Evolutionary conservation across 192 early-diverging fungal species (phyloP), one percentile per base, ranked within the genome.

Genomic region (Umbelopsis ramanniana): DNA sequence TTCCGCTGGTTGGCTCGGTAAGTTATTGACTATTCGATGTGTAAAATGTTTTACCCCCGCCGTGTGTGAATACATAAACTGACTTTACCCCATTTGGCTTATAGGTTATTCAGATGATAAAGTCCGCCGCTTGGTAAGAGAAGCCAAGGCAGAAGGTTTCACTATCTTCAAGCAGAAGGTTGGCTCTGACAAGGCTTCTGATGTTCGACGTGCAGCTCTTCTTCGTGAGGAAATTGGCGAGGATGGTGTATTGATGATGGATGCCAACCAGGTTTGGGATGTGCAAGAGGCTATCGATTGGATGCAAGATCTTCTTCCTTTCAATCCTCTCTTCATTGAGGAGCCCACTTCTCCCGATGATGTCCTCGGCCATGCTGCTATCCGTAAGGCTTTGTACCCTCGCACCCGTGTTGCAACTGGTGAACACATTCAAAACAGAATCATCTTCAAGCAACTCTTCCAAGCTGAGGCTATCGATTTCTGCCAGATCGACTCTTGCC

Each of bases 201-300:
- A 83, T 43, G 74, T 83, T 47, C 68, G 76, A 38, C 82, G 82
- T 46, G 82, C 82, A 14, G 33, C 60, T 24, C 68, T 83, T 55
- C 83, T 83, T 3, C 82, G 82, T 43, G 72, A 76, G 46, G 82
- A 75, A 60, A 79, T 81, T 71, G 82, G 82, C 21, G 60, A 82
- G 3, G 69, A 83, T 11, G 78, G 72, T 35, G 66, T 75, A 12
- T 70, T 83, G 68, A 83, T 83, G 82, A 83, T 83, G 74, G 82
- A 83, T 67, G 82, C 82, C n/a, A 83, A 83, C 74, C 82, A 83
- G 52, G 78, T 83, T 29, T 83, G 82, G 82, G 82, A 79, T 69
- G 82, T 83, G 14, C 50, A 79, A 46, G 72, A 83, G 52, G 82
- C 82, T 26, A 83, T 83, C 72, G 82, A 83, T 23, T 81, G 80